Base-by-base conservation (phyloP, 2,329 filamentous ascomycete genomes). In the Whalleya microplaca region DNA sequence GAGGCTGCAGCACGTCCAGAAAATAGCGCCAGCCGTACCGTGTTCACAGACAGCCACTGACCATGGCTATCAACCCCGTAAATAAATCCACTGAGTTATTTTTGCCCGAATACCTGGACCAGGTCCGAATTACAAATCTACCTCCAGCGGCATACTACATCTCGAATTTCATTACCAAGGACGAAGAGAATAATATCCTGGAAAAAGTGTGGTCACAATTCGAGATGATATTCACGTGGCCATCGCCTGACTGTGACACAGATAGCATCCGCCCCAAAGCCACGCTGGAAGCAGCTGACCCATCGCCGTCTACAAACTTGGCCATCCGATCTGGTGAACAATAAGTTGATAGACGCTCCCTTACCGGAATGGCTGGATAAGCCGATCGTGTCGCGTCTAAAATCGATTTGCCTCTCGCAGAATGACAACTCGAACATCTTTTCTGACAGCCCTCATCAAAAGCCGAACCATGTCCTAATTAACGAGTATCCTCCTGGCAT, bases 271-370 rank as follows among this genome's bases (percentile, higher is more conserved):
- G 86, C 86, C 0, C 89, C 90, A 21, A 87, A 86, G 61, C 88
- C 90, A 21, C 84, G 87, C 71, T 99, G 95, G 94, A 93, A 91
- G 60, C 83, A 89, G 48, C 87, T 99, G 53, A 86, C 89, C n/a
- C 91, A 92, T 72, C 90, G 95, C 53, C 88, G 94, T 42, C 84
- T 99, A 0, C 93, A 98, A 79, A 91, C 91, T 0, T 92, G 93
- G 82, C 95, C 94, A 1, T 95, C 91, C 2, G 85, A 91, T 54
- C 84, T 98, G 9, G 88, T 91, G 37, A 84, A 86, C 51, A 83
- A 96, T 72, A 89, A 85, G 16, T 83, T 99, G 1, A 80, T 98
- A 21, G 86, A 88, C 50, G 81, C 87, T 2, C 81, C 87, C 6
- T 79, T 98, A 6, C 93, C 94, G 14, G 48, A 76, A 5, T 98